Evolutionary conservation across 169 alveolate genomes (phyloP).

Genomic region (Plasmodium gonderi): DNA sequence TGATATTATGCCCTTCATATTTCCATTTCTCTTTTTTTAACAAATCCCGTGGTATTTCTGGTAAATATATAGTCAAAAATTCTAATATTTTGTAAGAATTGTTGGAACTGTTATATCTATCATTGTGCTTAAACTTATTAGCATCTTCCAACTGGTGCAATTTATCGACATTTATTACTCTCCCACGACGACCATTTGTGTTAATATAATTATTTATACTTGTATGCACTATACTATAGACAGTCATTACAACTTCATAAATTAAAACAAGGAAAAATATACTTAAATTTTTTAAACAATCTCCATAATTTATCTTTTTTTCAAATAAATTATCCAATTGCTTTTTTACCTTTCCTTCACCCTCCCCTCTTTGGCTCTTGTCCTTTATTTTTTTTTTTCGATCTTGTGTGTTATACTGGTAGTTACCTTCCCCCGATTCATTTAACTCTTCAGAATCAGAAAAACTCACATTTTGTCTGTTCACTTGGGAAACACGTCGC

Average conservation of each 20-base stretch:
- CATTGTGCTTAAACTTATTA: slow-evolving; percentile 4
- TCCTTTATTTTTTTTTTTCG: not conserved
- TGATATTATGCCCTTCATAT: not conserved
- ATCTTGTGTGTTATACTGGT: not conserved
- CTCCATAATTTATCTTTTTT: slow-evolving; percentile 39
- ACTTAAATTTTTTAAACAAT: slow-evolving; percentile 42
- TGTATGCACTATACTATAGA: slow-evolving; percentile 28
- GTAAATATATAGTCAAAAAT: slow-evolving; percentile 44
- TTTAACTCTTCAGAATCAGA: too few species aligned
- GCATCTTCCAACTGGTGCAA: slow-evolving; percentile 20
- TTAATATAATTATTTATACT: slow-evolving; percentile 30
- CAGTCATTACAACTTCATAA: slow-evolving; percentile 34
- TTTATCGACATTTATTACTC: slow-evolving; percentile 8
- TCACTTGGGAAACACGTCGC: too few species aligned
- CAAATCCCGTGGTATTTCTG: slow-evolving; percentile 22
- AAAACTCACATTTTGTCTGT: too few species aligned
- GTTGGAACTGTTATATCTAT: not conserved
- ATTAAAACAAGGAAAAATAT: slow-evolving; percentile 30
- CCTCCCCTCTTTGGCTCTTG: too few species aligned
- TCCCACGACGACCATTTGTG: not conserved
- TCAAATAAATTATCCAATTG: slow-evolving; percentile 18
- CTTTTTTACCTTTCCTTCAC: not conserved
- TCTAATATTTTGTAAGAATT: slow-evolving; percentile 32
- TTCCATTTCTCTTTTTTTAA: slow-evolving; percentile 54
- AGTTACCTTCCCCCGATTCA: too few species aligned